These are phyloP conservation scores for Scalesia atractyloides DNA, from an alignment of 129 eudicot species.

Conservation along the genomic window DNA sequence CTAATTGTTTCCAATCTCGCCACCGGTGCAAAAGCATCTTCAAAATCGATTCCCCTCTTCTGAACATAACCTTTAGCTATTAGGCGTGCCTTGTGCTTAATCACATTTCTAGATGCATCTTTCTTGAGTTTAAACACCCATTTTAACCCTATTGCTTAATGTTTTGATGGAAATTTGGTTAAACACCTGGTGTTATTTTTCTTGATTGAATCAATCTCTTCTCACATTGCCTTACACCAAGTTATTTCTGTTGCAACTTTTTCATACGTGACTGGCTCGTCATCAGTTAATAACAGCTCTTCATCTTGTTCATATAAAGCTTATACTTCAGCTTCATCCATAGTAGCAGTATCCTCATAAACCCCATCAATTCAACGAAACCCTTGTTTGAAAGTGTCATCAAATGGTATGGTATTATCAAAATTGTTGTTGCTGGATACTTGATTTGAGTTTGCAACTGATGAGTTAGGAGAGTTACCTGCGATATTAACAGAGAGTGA, in stretches of 20 bases:
- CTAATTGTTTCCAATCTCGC: neutral
- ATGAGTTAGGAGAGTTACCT: too few species aligned
- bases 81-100: neutral
- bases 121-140: neutral
- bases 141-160: neutral
- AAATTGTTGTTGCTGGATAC: too few species aligned
- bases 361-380: too few species aligned
- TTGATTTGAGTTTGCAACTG: too few species aligned
- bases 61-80: neutral
- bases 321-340: too few species aligned
- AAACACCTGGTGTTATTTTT: neutral
- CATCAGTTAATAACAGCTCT: neutral
- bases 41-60: neutral
- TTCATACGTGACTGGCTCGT: neutral
- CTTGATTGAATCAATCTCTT: neutral
- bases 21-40: neutral
- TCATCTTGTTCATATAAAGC: too few species aligned
- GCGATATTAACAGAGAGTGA: too few species aligned
- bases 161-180: neutral
- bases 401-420: too few species aligned
- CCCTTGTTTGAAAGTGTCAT: too few species aligned
- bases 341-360: too few species aligned
- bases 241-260: neutral
- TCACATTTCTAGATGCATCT: neutral
- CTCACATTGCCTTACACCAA: neutral